Base-by-base conservation (phyloP, 108 stramenopile genomes). In the Pelagomonas calceolata region DNA sequence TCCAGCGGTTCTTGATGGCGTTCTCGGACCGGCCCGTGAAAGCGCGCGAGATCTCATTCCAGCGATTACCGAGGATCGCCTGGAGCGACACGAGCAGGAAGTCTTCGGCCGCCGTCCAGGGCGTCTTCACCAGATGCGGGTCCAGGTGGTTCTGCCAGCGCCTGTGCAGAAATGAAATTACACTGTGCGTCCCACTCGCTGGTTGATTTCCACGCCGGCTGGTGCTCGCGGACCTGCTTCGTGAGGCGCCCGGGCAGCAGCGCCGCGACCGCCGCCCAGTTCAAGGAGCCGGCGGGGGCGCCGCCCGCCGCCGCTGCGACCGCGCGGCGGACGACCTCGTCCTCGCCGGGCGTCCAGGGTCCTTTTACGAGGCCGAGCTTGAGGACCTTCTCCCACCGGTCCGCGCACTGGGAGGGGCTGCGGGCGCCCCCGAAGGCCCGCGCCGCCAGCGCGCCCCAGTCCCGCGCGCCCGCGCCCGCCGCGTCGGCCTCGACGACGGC, bases 321-420 rank as follows among this genome's bases (percentile, higher is more conserved):
- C 32, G 66, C 35, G 7, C 18, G 10, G 60, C 43, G 37, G 33
- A 85, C 84, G 21, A 85, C 70, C 36, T 33, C 75, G 69, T 85
- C 85, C 64, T 85, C 85, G 30, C 71, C 74, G 45, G 82, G 77
- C 30, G 82, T 78, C 85, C 85, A 85, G 0, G 85, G 76, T 12
- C 85, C 85, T 34, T 84, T 84, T 34, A 82, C 76, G 36, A 85
- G 85, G 30, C 85, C 85, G 30, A 84, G 85, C 32, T 79, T 70
- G 35, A 85, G 82, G 39, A 84, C 83, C 36, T 85, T 85, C 33
- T 85, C 82, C 84, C 84, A 85, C 4, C 85, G 79, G 69, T 85
- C 76, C 72, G 82, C 68, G 76, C 84, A 85, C 81, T 85, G 84
- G 75, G 79, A 81, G 35, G 79, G 82, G 9, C 78, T 81, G 32